A percentile compares a stretch with the other conserved stretches of the same genome.
Conservation (phyloP, 2,329 filamentous ascomycete genomes). For the Cyphellophora europaea region DNA sequence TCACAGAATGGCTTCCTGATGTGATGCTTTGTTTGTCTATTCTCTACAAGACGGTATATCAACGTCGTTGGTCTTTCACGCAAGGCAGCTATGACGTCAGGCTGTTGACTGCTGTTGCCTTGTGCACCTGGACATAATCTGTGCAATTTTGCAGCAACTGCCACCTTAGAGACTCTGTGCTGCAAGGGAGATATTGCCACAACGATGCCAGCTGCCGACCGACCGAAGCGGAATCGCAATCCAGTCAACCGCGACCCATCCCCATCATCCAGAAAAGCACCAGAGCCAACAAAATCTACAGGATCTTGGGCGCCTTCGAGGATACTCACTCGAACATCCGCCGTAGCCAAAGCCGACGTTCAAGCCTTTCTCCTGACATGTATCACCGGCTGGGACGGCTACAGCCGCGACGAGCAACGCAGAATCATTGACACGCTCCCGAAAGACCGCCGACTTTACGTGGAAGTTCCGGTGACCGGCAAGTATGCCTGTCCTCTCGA, state of each 20-base stretch:
- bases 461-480: slow-evolving; percentile 6
- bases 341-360: slow-evolving; percentile 8
- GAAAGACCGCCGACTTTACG: slow-evolving; percentile 7
- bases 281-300: not conserved
- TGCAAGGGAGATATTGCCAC: too few relatives aligned
- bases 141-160: too few relatives aligned
- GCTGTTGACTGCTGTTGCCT: too few relatives aligned
- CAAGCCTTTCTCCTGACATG: slow-evolving; percentile 14
- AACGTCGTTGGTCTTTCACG: too few relatives aligned
- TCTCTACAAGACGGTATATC: too few relatives aligned
- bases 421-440: slow-evolving; percentile 14
- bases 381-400: slow-evolving; percentile 13
- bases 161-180: too few relatives aligned
- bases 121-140: too few relatives aligned
- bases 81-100: too few relatives aligned
- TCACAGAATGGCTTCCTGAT: too few relatives aligned
- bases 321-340: slow-evolving; percentile 14
- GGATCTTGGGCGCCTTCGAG: slow-evolving; percentile 11
- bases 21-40: too few relatives aligned
- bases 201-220: not conserved
- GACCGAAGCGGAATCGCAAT: not conserved
- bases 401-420: slow-evolving; percentile 15
- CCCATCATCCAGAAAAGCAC: not conserved
- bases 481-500: slow-evolving; percentile 10
- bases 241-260: not conserved